Base-by-base conservation (phyloP, 306 rosid genomes). In the Pterocarpus macrocarpus region DNA sequence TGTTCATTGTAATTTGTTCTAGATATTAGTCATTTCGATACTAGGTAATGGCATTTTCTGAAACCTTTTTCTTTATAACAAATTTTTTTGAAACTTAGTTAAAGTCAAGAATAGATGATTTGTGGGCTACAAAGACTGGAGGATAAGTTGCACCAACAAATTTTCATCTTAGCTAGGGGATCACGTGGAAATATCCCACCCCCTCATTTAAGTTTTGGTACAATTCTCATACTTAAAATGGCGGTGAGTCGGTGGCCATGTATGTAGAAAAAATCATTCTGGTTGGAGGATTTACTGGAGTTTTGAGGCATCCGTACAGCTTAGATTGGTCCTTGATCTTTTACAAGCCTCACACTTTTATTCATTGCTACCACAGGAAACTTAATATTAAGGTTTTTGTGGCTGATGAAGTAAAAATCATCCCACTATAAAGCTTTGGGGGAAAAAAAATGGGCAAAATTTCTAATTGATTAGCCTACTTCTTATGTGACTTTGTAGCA, bases 181-280 rank as follows among this genome's bases (percentile, higher is more conserved):
- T 59, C 10, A 32, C 28, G 39, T 9, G 14, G 71, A 75, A 45
- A 55, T 38, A 73, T 45, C 57, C 77, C 65, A 47, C 72, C 59
- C 9, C 49, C 80, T 28, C 73, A 58, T 73, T 83, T 38, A 74
- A 74, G 70, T 80, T 52, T 3, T 2, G 1, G 38, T 30, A 14
- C 43, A 35, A 8, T 44, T 56, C 45, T 41, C 59, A 2, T 16
- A 71, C 71, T 69, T 79, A 13, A 58, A 79, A 34, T 49, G 35
- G 57, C 72, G 78, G 83, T 38, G 78, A 70, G 69, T 78, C 38
- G 76, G 69, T 78, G 67, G 3, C 12, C 53, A 34, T n/a, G 47
- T 41, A 43, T 43, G 8, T 41, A 43, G 8, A 43, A 14, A 9
- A 33, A 15, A 50, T 39, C 5, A 17, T 13, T 45, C 3, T 30